Percentiles rank a stretch among this genome's conserved stretches.
These are phyloP conservation scores for Penicillium thymicola DNA, from an alignment of 2,329 filamentous ascomycete species.

Conservation along the genomic window DNA sequence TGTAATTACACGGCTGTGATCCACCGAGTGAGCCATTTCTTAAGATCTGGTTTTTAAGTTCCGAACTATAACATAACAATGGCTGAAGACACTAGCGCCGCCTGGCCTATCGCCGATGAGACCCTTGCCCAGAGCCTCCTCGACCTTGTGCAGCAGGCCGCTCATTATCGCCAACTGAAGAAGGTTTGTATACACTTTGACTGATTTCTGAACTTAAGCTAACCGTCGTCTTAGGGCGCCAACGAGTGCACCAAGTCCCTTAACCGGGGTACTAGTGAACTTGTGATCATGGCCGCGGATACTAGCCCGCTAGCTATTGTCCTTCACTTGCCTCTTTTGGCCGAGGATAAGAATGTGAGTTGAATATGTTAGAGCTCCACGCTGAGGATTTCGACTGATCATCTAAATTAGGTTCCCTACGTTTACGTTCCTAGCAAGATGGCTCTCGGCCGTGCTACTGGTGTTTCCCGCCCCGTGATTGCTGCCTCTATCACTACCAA, in stretches of 20 bases:
- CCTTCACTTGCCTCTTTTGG: constrained; percentile 82
- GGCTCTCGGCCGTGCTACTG: constrained; percentile 81
- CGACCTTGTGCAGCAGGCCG: constrained; percentile 72
- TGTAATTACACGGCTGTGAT: not conserved
- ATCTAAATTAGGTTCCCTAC: constrained; percentile 50
- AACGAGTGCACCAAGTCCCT: not conserved
- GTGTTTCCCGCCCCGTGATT: constrained; percentile 85
- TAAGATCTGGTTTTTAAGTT: not conserved
- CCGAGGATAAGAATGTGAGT: constrained; percentile 65
- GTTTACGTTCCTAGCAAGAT: constrained; percentile 75
- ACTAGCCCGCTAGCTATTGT: constrained; percentile 83
- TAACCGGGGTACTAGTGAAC: not conserved
- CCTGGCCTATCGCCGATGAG: constrained; percentile 70
- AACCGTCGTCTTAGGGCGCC: not conserved
- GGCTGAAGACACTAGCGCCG: constrained; percentile 39
- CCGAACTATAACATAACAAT: constrained; percentile 21
- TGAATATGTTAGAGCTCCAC: not conserved
- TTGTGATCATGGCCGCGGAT: constrained; percentile 62
- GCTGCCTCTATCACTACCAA: constrained; percentile 86
- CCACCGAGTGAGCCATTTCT: not conserved
- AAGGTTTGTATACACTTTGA: not conserved
- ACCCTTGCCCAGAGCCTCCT: constrained; percentile 77
- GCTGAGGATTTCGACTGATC: not conserved
- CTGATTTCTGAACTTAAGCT: not conserved
- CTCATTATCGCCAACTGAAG: constrained; percentile 55